Conservation (phyloP, 768 basidiomycete genomes). For the Rossbeevera mucosa region DNA sequence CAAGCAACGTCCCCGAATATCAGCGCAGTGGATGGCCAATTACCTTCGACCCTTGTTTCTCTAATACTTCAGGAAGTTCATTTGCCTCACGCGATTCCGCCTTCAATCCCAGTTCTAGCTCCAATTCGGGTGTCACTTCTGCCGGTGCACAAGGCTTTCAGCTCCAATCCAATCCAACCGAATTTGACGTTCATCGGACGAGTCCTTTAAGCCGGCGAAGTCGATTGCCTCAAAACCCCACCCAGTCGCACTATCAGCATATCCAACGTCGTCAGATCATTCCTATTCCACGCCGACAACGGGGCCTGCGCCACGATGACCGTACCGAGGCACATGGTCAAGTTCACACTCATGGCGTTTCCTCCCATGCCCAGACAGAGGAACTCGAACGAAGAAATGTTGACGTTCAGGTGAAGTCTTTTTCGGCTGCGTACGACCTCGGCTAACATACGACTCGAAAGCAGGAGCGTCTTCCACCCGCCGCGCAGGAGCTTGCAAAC, state of each 20-base stretch:
- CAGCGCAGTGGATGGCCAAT: slow-evolving; percentile 34
- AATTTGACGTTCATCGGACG: background rate
- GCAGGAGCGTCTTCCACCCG: background rate
- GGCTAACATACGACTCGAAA: background rate
- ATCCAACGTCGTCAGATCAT: slow-evolving; percentile 9
- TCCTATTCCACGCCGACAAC: slow-evolving; percentile 11
- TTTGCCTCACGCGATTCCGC: background rate
- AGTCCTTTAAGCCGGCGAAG: background rate
- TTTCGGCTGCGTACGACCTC: background rate
- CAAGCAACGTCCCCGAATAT: slow-evolving; percentile 36
- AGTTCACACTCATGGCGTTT: background rate
- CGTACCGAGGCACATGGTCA: background rate
- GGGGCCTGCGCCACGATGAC: background rate
- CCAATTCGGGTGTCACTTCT: background rate
- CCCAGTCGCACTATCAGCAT: slow-evolving; percentile 1
- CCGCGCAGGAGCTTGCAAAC: slow-evolving; percentile 12
- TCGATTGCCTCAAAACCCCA: background rate
- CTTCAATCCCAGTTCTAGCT: background rate
- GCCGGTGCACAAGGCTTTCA: background rate
- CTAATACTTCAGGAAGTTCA: background rate
- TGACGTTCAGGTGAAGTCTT: slow-evolving; percentile 7
- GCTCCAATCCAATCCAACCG: background rate
- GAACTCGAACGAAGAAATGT: slow-evolving; percentile 1
- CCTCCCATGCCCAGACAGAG: background rate
- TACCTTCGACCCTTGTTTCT: slow-evolving; percentile 14